These are phyloP conservation scores for Colletotrichum tropicicola DNA, from an alignment of 2,329 filamentous ascomycete genomes.

Conservation along the genomic window DNA sequence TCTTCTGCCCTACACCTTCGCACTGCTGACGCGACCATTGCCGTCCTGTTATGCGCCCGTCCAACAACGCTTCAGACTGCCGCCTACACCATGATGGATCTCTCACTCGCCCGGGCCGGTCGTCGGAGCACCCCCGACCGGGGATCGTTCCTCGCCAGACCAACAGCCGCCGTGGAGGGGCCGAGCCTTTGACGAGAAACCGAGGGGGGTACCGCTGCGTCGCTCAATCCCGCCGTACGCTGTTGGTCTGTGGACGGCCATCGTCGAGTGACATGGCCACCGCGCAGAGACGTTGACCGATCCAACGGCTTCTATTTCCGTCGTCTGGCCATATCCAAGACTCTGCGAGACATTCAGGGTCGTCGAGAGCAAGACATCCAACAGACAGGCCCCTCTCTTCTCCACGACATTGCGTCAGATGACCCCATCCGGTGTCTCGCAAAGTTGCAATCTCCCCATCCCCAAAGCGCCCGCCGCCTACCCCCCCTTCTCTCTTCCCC, in stretches of 20 bases:
- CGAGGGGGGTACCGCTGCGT: background rate
- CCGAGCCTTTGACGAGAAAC: background rate
- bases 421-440: slow-evolving; percentile 19
- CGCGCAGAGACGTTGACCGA: background rate
- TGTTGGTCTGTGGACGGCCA: background rate
- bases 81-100: background rate
- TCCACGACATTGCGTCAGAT: slow-evolving; percentile 7
- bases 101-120: background rate
- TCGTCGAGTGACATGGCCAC: slow-evolving; percentile 8
- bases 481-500: background rate
- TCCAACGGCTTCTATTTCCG: background rate
- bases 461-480: slow-evolving; percentile 7
- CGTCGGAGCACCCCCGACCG: background rate
- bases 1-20: background rate
- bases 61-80: background rate
- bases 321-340: background rate
- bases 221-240: background rate
- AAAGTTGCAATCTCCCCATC: slow-evolving; percentile 5
- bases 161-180: background rate
- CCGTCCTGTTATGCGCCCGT: background rate
- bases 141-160: background rate
- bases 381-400: background rate
- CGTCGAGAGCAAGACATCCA: background rate
- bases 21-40: background rate
- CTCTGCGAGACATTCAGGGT: background rate